Base-by-base conservation (phyloP, 768 basidiomycete species). In the Trametes villosa region DNA sequence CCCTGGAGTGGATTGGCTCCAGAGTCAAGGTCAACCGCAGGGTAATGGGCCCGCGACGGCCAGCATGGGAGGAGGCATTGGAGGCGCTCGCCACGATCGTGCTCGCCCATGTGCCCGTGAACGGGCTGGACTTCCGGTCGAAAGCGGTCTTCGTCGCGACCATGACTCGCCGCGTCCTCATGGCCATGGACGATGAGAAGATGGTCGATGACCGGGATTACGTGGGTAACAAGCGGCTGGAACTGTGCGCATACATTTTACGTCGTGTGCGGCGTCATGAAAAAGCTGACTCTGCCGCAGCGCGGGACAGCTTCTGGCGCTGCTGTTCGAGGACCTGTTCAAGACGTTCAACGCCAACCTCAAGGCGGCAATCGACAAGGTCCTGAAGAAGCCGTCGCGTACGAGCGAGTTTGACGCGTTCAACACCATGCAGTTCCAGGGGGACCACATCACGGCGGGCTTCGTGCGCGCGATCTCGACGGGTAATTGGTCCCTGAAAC, bases 131-230 rank as follows among this genome's bases (percentile, higher is more conserved):
- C 75, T 92, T 98, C 71, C 81, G 91, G 50, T 83, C 94, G 11
- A 99, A 99, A 73, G 95, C 94, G 20, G 91, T 98, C 65, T 98
- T 98, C 71, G 91, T 98, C 31, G 96, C 94, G 1, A 96, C 94
- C 2, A 99, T 99, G 97, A 95, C 94, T 0, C 83, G 96, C 18
- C 82, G 97, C 46, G 97, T 99, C 13, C 79, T 99, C 52, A 94
- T 96, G 90, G 95, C 95, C 18, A 91, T 98, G 86, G 86, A 94
- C 59, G 94, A 98, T 72, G 92, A 94, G 73, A 95, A 89, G 68
- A 94, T 95, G 86, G 95, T 97, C 11, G 97, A 99, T 67, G 97
- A 99, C 75, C 84, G 97, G 47, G 97, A 99, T 75, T 99, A 99
- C 72, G 97, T 99, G 59, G 97, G 97, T 48, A 99, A 99, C 76